Conservation (phyloP, 352 stramenopile genomes). For the Globisporangium irregulare region DNA sequence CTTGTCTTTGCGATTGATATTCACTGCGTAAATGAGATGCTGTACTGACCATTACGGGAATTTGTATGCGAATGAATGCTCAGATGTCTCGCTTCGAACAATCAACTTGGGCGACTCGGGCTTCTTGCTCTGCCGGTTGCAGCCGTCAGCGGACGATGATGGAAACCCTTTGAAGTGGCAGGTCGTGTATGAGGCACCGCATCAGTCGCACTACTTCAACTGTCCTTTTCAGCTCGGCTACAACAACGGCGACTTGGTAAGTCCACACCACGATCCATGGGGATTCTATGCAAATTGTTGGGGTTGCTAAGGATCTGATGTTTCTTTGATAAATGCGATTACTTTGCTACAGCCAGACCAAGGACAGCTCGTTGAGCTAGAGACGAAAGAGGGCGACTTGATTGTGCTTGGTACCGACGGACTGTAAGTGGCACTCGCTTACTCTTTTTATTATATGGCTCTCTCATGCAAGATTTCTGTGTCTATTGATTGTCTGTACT, state of each 20-base stretch:
- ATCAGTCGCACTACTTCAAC: conserved; percentile 96
- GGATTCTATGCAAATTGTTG: neutral
- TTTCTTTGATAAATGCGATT: conserved; percentile 1
- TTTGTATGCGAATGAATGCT: neutral
- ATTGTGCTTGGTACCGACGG: conserved; percentile 94
- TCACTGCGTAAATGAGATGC: neutral
- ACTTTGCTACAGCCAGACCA: conserved; percentile 67
- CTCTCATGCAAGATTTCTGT: neutral
- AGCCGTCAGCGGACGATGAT: conserved; percentile 28
- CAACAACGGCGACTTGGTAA: conserved; percentile 86
- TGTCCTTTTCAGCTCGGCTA: conserved; percentile 93
- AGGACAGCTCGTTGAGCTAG: conserved; percentile 83
- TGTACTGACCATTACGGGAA: neutral
- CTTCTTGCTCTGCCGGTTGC: conserved; percentile 87
- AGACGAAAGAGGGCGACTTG: conserved; percentile 87
- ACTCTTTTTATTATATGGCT: neutral
- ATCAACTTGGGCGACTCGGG: conserved; percentile 94
- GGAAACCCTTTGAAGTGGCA: conserved; percentile 46
- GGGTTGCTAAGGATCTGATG: neutral
- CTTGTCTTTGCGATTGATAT: neutral
- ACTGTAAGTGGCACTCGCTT: conserved; percentile 53
- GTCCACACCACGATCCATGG: conserved; percentile 3
- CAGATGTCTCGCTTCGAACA: conserved; percentile 62
- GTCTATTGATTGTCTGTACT: neutral
- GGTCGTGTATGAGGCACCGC: conserved; percentile 86